phyloP scores from a whole-genome alignment of 2,329 filamentous ascomycete genomes.

The Penicillium corylophilum region DNA sequence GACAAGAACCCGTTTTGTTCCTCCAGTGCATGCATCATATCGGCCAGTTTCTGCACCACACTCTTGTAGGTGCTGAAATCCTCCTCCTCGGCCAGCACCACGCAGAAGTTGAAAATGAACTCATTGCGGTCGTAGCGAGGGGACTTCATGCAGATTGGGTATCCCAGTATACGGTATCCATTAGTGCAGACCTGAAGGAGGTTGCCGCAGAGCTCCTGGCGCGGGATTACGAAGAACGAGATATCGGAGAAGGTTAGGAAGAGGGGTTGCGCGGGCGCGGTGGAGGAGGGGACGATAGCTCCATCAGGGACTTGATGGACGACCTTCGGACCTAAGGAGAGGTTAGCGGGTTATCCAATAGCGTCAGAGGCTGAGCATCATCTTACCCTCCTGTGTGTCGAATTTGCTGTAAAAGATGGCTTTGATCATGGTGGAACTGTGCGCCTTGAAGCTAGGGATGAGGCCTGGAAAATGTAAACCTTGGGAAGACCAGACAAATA shows the following conservation, averaged over 20 bases:
- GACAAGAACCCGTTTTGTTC: constrained; percentile 81
- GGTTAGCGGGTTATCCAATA: constrained; percentile 1
- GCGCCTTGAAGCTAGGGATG: constrained; percentile 2
- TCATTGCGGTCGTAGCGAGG: constrained; percentile 85
- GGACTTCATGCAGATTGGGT: constrained; percentile 83
- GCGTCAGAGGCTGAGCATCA: neutral
- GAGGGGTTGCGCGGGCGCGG: constrained; percentile 54
- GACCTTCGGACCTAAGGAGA: constrained; percentile 56
- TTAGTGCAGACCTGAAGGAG: constrained; percentile 70
- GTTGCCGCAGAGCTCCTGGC: constrained; percentile 91
- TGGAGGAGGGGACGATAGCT: constrained; percentile 52
- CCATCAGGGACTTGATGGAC: constrained; percentile 64
- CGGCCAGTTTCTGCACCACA: constrained; percentile 80
- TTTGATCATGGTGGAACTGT: constrained; percentile 53
- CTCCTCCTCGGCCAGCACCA: constrained; percentile 69
- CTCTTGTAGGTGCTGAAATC: constrained; percentile 79
- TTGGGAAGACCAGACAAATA: neutral
- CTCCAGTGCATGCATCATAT: constrained; percentile 84
- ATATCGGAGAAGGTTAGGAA: constrained; percentile 84
- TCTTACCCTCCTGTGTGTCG: constrained; percentile 56
- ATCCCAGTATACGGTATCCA: constrained; percentile 79
- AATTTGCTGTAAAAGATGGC: constrained; percentile 68
- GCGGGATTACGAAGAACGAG: constrained; percentile 89
- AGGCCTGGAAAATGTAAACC: neutral
- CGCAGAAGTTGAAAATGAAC: constrained; percentile 97